Percentiles rank a stretch among this genome's conserved stretches.
Conservation (phyloP, 2,329 filamentous ascomycete genomes). For the Hysterium pulicare region DNA sequence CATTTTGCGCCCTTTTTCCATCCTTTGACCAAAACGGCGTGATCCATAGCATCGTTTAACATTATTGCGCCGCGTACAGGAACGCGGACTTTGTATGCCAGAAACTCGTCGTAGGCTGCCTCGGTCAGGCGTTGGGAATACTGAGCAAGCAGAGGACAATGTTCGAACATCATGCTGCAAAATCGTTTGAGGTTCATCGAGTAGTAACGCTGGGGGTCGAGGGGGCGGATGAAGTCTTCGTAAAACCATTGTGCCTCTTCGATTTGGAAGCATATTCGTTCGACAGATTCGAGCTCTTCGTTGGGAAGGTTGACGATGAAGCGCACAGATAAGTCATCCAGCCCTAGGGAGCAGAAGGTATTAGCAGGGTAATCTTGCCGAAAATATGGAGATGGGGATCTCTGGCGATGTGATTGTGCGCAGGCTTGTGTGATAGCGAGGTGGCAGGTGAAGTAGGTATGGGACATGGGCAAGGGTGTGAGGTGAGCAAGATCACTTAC, state of each 20-base stretch:
- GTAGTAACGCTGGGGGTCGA: conserved; percentile 73
- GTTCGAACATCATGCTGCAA: conserved; percentile 85
- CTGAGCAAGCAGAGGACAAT: conserved; percentile 81
- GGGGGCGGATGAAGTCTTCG: conserved; percentile 95
- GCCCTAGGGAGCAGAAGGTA: conserved; percentile 54
- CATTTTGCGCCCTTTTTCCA: conserved; percentile 97
- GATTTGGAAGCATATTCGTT: conserved; percentile 96
- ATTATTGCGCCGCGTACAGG: conserved; percentile 93
- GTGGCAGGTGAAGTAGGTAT: neutral
- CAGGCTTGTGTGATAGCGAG: too few relatives aligned
- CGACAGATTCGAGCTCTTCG: conserved; percentile 84
- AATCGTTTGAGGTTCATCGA: conserved; percentile 83
- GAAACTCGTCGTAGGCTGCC: conserved; percentile 84
- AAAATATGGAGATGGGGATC: neutral
- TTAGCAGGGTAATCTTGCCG: neutral
- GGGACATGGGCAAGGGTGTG: neutral
- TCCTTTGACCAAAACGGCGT: conserved; percentile 87
- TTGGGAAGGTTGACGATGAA: conserved; percentile 96
- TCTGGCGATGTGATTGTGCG: neutral
- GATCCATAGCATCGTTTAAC: conserved; percentile 91
- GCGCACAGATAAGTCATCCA: conserved; percentile 96
- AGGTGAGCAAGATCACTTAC: conserved; percentile 50
- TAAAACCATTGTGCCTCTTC: conserved; percentile 99
- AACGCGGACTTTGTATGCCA: conserved; percentile 90
- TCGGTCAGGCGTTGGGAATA: conserved; percentile 76